A percentile compares a stretch with the other conserved stretches of the same genome.
These are phyloP conservation scores for Barnettozyma wickerhamii DNA, from an alignment of 805 yeast species.

Conservation along the genomic window DNA sequence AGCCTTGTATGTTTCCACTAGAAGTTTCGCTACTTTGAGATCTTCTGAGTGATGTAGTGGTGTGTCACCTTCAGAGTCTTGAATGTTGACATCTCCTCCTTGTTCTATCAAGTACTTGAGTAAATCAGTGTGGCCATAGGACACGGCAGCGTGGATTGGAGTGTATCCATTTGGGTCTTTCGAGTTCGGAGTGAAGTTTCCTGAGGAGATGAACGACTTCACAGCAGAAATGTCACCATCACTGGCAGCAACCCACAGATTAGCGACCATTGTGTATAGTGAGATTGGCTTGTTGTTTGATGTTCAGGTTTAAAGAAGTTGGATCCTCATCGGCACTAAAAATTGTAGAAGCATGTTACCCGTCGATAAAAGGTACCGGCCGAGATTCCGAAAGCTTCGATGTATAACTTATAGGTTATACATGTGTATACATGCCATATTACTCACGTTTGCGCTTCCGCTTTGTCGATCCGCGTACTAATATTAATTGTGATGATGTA, in stretches of 20 bases:
- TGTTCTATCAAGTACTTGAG: conserved; percentile 48
- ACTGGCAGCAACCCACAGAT: conserved; percentile 94
- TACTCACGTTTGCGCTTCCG: too few relatives aligned
- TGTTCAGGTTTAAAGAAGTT: too few relatives aligned
- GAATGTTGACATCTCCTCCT: conserved; percentile 80
- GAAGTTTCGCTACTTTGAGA: conserved; percentile 52
- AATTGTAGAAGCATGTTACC: too few relatives aligned
- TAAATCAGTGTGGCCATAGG: conserved; percentile 78
- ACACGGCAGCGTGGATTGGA: conserved; percentile 95
- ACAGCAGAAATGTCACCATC: conserved; percentile 69
- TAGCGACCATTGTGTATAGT: conserved; percentile 32
- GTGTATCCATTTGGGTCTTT: conserved; percentile 94
- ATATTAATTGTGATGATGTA: too few relatives aligned
- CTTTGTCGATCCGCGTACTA: too few relatives aligned
- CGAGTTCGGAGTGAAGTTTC: conserved; percentile 57
- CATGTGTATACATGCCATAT: too few relatives aligned
- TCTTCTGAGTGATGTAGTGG: conserved; percentile 91
- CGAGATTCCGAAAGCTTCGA: too few relatives aligned
- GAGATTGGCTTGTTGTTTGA: too few relatives aligned
- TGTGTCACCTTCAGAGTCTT: conserved; percentile 89
- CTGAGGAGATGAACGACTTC: conserved; percentile 45
- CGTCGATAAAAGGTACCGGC: too few relatives aligned
- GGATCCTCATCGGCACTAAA: too few relatives aligned
- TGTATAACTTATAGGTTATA: too few relatives aligned
- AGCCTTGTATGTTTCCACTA: conserved; percentile 68